A percentile compares a stretch with the other conserved stretches of the same genome.
phyloP scores from a whole-genome alignment of 129 eudicot genomes.

The Dittrichia graveolens region DNA sequence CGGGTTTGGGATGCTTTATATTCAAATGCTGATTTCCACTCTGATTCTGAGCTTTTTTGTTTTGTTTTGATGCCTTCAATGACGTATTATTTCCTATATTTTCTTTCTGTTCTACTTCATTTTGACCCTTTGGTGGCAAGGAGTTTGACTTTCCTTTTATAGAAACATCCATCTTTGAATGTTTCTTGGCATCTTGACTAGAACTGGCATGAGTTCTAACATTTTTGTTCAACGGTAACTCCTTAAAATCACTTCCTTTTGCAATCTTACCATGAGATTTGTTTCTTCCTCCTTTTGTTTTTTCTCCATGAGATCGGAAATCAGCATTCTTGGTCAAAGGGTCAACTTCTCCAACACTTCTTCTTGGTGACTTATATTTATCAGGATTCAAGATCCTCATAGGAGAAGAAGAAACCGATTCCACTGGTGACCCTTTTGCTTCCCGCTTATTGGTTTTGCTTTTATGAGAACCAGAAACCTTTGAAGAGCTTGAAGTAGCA shows the following conservation, averaged over 20 bases:
- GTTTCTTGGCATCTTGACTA: conserved; percentile 46
- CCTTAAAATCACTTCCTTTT: conserved; percentile 36
- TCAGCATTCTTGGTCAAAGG: conserved; percentile 30
- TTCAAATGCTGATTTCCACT: conserved; percentile 44
- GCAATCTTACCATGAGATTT: conserved; percentile 47
- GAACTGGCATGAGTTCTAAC: conserved; percentile 26
- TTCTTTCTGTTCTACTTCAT: conserved; percentile 48
- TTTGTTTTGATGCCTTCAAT: conserved; percentile 39
- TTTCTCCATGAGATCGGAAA: conserved; percentile 36
- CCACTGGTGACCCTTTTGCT: conserved; percentile 80
- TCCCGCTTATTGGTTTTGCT: conserved; percentile 52
- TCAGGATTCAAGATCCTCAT: conserved; percentile 50
- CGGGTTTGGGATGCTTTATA: conserved; percentile 42
- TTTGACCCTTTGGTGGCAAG: conserved; percentile 61
- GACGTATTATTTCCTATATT: conserved; percentile 32
- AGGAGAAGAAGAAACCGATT: conserved; percentile 96
- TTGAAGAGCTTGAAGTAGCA: conserved; percentile 96
- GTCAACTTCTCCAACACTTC: conserved; percentile 28
- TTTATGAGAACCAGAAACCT: conserved; percentile 89
- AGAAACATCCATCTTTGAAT: conserved; percentile 51
- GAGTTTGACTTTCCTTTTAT: conserved; percentile 61
- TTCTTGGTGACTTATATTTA: conserved; percentile 34
- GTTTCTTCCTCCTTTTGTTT: conserved; percentile 45
- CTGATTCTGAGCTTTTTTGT: conserved; percentile 54
- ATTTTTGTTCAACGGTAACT: conserved; percentile 29